Evolutionary conservation across 1,284 basidiomycete genomes (phyloP), one percentile per base, ranked within the genome.

Genomic region (Ceratobasidium sp.): DNA sequence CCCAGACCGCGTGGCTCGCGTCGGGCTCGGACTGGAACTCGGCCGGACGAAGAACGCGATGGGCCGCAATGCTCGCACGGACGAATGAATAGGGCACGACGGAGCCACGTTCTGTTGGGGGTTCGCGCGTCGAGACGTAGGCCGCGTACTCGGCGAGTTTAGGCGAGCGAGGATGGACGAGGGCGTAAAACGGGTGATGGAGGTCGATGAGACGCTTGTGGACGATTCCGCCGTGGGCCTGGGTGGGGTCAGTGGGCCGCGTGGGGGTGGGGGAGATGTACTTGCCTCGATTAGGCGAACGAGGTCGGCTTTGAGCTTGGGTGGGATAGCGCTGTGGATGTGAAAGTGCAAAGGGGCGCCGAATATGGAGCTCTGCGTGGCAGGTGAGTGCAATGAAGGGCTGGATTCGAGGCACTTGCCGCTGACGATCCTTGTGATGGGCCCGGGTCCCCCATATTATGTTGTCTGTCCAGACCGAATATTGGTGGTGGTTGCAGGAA

Each of bases 21-120:
- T 40, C 40, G 46, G 32, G 56, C 43, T 62, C 57, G 19, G 70
- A 22, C 44, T 62, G 57, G 59, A 73, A 73, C 0, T 73, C 70
- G 9, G 44, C 57, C 22, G 70, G 57, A 29, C 15, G 25, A 15
- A 73, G 43, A 34, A 73, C 19, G 40, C 49, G 56, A 44, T 57
- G 70, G n/a, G 70, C 70, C 5, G 57, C 44, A 15, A 73, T 73
- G 52, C 70, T 73, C 25, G 70, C 17, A 34, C 56, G 70, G 34
- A 62, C 44, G 44, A 73, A 73, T 46, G 70, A 73, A 73, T 73
- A 61, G 56, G 70, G 70, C 57, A 73, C 57, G 57, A 62, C 56
- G n/a, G 46, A 51, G 29, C 70, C 70, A 61, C 70, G 70, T 73
- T 73, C 70, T 29, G 56, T 59, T 32, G 29, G 22, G 13, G 57